Base-by-base conservation (phyloP, 192 early-diverging fungal genomes). In the Powellomyces hirtus region DNA sequence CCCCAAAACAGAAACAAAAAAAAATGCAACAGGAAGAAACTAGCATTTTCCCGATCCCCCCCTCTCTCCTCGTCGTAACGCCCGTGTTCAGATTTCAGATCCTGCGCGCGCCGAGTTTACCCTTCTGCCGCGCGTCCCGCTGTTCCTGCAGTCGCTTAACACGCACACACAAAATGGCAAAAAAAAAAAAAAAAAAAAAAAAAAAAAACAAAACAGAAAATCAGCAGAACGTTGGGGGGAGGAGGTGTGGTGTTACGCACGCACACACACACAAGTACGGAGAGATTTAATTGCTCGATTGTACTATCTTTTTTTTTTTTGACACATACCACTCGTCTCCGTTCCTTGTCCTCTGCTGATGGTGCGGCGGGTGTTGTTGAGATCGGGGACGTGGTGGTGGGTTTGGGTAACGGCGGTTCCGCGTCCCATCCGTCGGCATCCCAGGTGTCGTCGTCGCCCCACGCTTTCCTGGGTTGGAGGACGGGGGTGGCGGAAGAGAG, bases 381-480 rank as follows among this genome's bases (percentile, higher is more conserved):
- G 13, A 24, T 24, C 51, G 16, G 16, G 24, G 26, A 20, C 13
- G 16, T 24, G 2, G n/a, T 37, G 4, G 59, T 24, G 1, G 59
- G 59, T 8, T n/a, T 38, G 18, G 59, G 36, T n/a, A n/a, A n/a
- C n/a, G 59, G 34, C 1, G 59, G 18, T 38, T 36, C 59, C 29
- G 38, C 4, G 4, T 60, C 59, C 59, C 59, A 60, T 16, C 59
- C 59, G 29, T 60, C 59, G 1, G 59, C 59, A 20, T 27, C 59
- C 59, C 59, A 60, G 1, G 36, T 37, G 20, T 60, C 59, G 59
- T 36, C 29, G 36, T n/a, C 59, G 20, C 53, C 18, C 36, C 34
- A 60, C n/a, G 36, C 35, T 27, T 60, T 56, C 16, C 27, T 56
- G 29, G 53, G 53, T 29, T 56, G 53, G 22, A 56, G 18, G 4